phyloP scores from a whole-genome alignment of 257 asterid genomes.

The Plantago ovata region DNA sequence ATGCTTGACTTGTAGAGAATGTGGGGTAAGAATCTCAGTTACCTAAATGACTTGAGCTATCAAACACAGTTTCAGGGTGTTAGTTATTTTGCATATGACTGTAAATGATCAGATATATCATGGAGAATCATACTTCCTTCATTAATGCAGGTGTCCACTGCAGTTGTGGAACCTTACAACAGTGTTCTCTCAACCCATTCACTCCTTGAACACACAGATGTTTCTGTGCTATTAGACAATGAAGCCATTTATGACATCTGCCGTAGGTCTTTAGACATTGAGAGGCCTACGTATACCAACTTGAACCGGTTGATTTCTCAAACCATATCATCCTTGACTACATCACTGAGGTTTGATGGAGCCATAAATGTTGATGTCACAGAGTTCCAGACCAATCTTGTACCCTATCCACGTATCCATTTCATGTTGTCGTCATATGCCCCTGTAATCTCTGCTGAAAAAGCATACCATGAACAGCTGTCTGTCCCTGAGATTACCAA shows the following conservation, averaged over 20 bases:
- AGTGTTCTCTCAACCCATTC: conserved; percentile 91
- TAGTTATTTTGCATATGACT: too few species aligned
- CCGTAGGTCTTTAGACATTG: conserved; percentile 80
- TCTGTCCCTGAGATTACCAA: conserved; percentile 89
- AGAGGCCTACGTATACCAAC: conserved; percentile 87
- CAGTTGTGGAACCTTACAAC: conserved; percentile 94
- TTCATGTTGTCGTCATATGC: conserved; percentile 95
- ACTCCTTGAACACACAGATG: conserved; percentile 91
- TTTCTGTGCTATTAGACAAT: conserved; percentile 75
- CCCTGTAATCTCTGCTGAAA: conserved; percentile 89
- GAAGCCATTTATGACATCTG: conserved; percentile 94
- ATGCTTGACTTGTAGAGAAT: too few species aligned
- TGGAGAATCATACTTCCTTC: too few species aligned
- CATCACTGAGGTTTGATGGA: conserved; percentile 86
- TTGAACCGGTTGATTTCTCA: conserved; percentile 84
- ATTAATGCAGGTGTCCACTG: conserved; percentile 43
- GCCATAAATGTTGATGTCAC: conserved; percentile 86
- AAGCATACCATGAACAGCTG: conserved; percentile 85
- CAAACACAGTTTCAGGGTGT: too few species aligned
- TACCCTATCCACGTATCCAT: conserved; percentile 91
- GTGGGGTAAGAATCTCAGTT: too few species aligned
- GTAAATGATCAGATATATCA: too few species aligned
- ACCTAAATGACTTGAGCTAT: too few species aligned
- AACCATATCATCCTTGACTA: conserved; percentile 77
- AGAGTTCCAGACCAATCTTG: conserved; percentile 92